Percentiles rank a stretch among this genome's conserved stretches.
Conservation (phyloP, 106 monocot genomes). For the Gastrodia elata region DNA sequence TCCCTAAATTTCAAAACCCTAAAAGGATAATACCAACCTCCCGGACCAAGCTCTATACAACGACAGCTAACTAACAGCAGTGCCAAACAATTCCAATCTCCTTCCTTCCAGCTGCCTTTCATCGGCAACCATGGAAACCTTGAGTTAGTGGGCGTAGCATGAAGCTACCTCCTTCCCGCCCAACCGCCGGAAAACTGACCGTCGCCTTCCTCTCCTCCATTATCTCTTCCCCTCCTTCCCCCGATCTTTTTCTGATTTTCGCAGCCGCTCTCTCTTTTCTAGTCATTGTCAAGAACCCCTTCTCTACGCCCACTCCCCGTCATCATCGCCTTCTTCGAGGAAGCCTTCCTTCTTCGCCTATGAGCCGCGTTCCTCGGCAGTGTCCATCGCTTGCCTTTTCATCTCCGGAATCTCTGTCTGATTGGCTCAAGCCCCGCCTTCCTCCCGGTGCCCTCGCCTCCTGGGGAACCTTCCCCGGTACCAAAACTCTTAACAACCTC, state of each 20-base stretch:
- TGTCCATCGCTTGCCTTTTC: conserved; percentile 43
- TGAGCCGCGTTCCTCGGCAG: not conserved
- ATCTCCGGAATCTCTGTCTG: conserved; percentile 55
- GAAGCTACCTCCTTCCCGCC: conserved; percentile 4
- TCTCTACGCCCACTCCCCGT: conserved; percentile 6
- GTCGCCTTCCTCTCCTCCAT: conserved; percentile 4
- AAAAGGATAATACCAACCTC: not conserved
- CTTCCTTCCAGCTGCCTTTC: not conserved
- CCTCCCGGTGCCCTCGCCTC: conserved; percentile 43
- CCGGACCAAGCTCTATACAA: not conserved
- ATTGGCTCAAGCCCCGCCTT: conserved; percentile 56
- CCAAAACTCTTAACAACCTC: conserved; percentile 76
- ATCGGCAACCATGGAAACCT: not conserved
- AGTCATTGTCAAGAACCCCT: conserved; percentile 11
- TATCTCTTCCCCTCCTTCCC: conserved; percentile 2
- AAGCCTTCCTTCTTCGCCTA: not conserved
- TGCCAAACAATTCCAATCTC: no score
- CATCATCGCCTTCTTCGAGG: conserved; percentile 5
- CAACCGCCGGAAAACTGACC: not conserved
- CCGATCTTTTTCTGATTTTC: conserved; percentile 9
- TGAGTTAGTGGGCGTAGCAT: not conserved
- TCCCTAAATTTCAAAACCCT: no score
- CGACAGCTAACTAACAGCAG: not conserved
- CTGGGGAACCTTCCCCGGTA: conserved; percentile 70
- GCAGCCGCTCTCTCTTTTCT: conserved; percentile 23